phyloP scores from a whole-genome alignment of 495 filamentous ascomycete genomes.

The Daldinia bambusicola region DNA sequence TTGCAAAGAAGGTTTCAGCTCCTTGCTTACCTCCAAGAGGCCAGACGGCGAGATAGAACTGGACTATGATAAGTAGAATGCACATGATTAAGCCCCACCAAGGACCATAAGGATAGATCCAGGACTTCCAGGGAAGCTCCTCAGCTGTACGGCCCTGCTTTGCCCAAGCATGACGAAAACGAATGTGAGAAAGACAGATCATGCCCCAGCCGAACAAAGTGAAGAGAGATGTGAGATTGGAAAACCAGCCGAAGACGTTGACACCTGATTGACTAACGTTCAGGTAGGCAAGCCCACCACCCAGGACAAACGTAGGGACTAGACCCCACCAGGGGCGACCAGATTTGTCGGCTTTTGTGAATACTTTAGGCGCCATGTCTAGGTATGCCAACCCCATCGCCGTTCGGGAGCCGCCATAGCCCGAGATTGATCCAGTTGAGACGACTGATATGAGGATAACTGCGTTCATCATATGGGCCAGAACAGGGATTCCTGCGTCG shows the following conservation, averaged over 20 bases:
- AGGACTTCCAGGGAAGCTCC: slow-evolving; percentile 54
- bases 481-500: slow-evolving; percentile 65
- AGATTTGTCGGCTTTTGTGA: slow-evolving; percentile 60
- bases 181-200: slow-evolving; percentile 74
- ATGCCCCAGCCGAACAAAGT: slow-evolving; percentile 79
- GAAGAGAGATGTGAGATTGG: slow-evolving; percentile 74
- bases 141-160: slow-evolving; percentile 59
- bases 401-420: slow-evolving; percentile 65
- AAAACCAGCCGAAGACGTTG: slow-evolving; percentile 63
- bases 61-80: slow-evolving; percentile 65
- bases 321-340: slow-evolving; percentile 63
- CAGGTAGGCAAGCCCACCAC: slow-evolving; percentile 64
- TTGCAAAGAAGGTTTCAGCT: slow-evolving; percentile 65
- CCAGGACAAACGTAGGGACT: slow-evolving; percentile 60
- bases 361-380: slow-evolving; percentile 61
- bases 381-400: slow-evolving; percentile 62
- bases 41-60: slow-evolving; percentile 57
- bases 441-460: slow-evolving; percentile 66
- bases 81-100: slow-evolving; percentile 65
- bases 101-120: slow-evolving; percentile 66
- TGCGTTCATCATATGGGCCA: slow-evolving; percentile 72
- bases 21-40: slow-evolving; percentile 64
- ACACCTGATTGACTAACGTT: slow-evolving; percentile 56
- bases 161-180: slow-evolving; percentile 66
- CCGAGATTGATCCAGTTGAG: slow-evolving; percentile 65